Evolutionary conservation across 2,329 filamentous ascomycete species (phyloP).

Genomic region (Phaeomoniella chlamydospora): DNA sequence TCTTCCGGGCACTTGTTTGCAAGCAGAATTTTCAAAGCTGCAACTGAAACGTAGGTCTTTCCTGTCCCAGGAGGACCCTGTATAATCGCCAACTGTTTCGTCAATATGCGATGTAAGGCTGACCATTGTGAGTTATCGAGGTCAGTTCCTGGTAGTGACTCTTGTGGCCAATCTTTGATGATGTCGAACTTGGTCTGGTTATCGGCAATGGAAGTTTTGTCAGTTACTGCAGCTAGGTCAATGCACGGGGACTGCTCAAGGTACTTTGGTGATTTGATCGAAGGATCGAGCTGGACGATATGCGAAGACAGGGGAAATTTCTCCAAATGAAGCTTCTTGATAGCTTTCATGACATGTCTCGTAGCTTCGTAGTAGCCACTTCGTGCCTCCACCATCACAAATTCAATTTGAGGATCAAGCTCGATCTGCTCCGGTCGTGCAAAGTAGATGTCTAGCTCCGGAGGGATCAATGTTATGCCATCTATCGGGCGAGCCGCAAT

Average conservation of each 20-base stretch:
- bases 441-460: constrained; percentile 65
- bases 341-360: constrained; percentile 55
- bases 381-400: constrained; percentile 66
- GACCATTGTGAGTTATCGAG: constrained; percentile 59
- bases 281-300: constrained; percentile 21
- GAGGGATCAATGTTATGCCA: constrained; percentile 50
- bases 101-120: constrained; percentile 57
- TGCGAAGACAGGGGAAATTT: constrained; percentile 28
- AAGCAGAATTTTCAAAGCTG: constrained; percentile 52
- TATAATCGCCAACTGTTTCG: constrained; percentile 57
- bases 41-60: constrained; percentile 71
- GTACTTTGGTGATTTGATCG: constrained; percentile 37
- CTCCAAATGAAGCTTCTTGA: constrained; percentile 51
- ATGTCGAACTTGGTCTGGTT: constrained; percentile 36
- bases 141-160: constrained; percentile 20
- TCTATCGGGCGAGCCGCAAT: constrained; percentile 55
- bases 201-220: constrained; percentile 20
- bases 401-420: constrained; percentile 54
- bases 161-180: constrained; percentile 37
- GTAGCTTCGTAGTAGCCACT: constrained; percentile 63
- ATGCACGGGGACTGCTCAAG: constrained; percentile 32
- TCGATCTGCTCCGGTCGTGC: constrained; percentile 42
- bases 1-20: constrained; percentile 40
- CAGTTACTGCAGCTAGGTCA: constrained; percentile 29
- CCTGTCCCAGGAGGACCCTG: constrained; percentile 72